phyloP scores from a whole-genome alignment of 257 asterid genomes.

The Nyctanthes arbortristis region DNA sequence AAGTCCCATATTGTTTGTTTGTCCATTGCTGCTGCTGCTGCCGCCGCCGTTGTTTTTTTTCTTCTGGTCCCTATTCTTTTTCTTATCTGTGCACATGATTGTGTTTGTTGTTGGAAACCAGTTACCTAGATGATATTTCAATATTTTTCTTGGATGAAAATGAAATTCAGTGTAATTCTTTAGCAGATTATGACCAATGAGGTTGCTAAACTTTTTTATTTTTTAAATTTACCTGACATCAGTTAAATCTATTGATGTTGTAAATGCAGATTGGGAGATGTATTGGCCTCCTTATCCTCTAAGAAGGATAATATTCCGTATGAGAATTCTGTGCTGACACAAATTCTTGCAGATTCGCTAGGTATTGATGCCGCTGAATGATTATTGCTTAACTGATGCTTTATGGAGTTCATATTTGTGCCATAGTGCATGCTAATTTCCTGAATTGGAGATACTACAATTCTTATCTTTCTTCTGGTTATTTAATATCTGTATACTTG shows the following conservation, averaged over 20 bases:
- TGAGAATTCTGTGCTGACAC: conserved; percentile 81
- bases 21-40: conserved; percentile 1
- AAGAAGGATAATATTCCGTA: conserved; percentile 78
- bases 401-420: background rate
- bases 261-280: conserved; percentile 93
- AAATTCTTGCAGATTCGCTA: conserved; percentile 82
- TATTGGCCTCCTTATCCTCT: conserved; percentile 81
- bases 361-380: conserved; percentile 44
- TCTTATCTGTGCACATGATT: conserved; percentile 19
- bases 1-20: conserved; percentile 11
- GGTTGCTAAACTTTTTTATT: background rate
- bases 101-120: conserved; percentile 12
- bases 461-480: conserved; percentile 19
- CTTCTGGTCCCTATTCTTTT: background rate
- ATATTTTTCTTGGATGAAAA: conserved; percentile 4
- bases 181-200: conserved; percentile 15
- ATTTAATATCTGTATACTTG: conserved; percentile 17
- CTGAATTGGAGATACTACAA: conserved; percentile 16
- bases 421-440: conserved; percentile 11
- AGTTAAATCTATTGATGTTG: conserved; percentile 28
- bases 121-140: conserved; percentile 9
- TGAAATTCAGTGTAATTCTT: conserved; percentile 6
- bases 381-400: background rate
- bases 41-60: conserved; percentile 11
- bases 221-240: conserved; percentile 16